A percentile compares a stretch with the other conserved stretches of the same genome.
These are phyloP conservation scores for Filobasidium uniguttulatum DNA, from an alignment of 1,284 basidiomycete genomes.

Conservation along the genomic window DNA sequence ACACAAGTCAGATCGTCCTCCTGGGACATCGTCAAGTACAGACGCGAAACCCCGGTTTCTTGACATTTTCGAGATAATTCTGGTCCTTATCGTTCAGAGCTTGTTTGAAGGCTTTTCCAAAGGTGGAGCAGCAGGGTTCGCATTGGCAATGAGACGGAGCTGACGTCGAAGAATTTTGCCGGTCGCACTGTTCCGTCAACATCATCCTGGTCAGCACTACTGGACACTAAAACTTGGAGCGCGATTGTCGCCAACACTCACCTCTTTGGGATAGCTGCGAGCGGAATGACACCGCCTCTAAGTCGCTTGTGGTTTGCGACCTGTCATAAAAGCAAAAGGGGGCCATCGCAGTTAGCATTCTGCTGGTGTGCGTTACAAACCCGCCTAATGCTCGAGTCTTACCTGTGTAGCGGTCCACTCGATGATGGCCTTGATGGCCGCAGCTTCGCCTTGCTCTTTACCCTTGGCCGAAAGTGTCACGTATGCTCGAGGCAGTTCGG, in stretches of 20 bases:
- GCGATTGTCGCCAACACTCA: background rate
- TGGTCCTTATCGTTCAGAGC: no score
- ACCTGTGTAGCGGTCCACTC: constrained; percentile 52
- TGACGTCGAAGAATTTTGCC: constrained; percentile 35
- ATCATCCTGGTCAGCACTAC: background rate
- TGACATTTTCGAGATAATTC: no score
- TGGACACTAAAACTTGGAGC: background rate
- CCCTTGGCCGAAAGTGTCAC: constrained; percentile 42
- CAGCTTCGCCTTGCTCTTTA: constrained; percentile 27
- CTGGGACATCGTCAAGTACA: no score
- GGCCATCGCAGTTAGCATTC: background rate
- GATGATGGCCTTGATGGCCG: constrained; percentile 44
- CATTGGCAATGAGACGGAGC: constrained; percentile 10
- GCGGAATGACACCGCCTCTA: constrained; percentile 38
- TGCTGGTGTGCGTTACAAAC: background rate
- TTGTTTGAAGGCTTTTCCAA: no score
- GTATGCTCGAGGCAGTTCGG: constrained; percentile 67
- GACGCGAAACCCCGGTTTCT: no score
- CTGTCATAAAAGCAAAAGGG: constrained; percentile 40
- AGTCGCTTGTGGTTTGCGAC: constrained; percentile 40
- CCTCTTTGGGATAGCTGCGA: constrained; percentile 41
- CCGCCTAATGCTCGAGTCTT: background rate
- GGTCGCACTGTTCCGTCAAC: constrained; percentile 19
- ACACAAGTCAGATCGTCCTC: no score
- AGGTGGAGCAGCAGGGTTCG: background rate